phyloP scores from a whole-genome alignment of 2,329 filamentous ascomycete genomes.

The Aureobasidium sp. region DNA sequence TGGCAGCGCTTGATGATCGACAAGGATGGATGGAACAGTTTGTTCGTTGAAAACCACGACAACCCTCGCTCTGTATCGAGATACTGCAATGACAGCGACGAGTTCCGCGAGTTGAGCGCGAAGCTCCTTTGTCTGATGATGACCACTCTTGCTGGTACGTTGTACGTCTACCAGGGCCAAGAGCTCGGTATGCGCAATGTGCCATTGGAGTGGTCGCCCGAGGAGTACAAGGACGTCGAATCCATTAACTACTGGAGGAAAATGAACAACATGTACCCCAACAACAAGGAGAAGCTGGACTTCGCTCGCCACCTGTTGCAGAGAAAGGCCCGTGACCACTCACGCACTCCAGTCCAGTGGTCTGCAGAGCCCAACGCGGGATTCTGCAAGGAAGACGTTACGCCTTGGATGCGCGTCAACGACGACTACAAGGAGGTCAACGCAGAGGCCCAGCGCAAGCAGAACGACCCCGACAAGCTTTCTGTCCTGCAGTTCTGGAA shows the following conservation, averaged over 20 bases:
- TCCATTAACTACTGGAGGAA: constrained; percentile 51
- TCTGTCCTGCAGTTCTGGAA: constrained; percentile 58
- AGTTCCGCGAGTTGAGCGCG: constrained; percentile 39
- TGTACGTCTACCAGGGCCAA: constrained; percentile 47
- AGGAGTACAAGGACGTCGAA: constrained; percentile 48
- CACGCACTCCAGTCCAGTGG: constrained; percentile 65
- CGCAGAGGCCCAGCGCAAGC: constrained; percentile 44
- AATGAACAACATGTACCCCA: constrained; percentile 34
- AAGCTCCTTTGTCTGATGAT: constrained; percentile 38
- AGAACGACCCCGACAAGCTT: constrained; percentile 23
- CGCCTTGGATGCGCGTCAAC: constrained; percentile 55
- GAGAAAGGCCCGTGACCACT: constrained; percentile 53
- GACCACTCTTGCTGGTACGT: constrained; percentile 39
- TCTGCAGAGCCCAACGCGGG: constrained; percentile 49
- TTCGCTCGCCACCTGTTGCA: constrained; percentile 49
- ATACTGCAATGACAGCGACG: constrained; percentile 42
- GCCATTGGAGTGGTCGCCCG: constrained; percentile 36
- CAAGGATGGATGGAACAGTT: constrained; percentile 43
- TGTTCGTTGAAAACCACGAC: constrained; percentile 44
- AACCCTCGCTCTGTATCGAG: constrained; percentile 45
- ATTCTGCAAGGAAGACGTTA: constrained; percentile 45
- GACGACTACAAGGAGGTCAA: constrained; percentile 51
- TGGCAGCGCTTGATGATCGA: constrained; percentile 46
- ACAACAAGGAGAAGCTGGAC: constrained; percentile 33
- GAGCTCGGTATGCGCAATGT: constrained; percentile 47